Evolutionary conservation across 306 rosid species (phyloP).

Genomic region (Malus sieversii): DNA sequence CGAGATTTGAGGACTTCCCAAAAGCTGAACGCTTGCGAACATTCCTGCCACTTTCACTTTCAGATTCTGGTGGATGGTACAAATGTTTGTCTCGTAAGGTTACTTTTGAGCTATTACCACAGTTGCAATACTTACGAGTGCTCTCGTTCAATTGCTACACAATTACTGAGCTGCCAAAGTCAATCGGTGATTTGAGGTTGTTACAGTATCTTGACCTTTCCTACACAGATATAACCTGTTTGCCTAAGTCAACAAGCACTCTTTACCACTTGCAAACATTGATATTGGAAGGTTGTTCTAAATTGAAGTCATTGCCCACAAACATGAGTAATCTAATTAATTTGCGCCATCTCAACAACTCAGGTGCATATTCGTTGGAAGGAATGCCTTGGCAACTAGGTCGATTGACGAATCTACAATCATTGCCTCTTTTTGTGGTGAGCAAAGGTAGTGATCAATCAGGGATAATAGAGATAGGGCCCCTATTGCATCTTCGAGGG

Average conservation of each 20-base stretch:
- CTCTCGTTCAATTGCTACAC: background rate
- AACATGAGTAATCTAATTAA: background rate
- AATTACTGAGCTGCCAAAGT: background rate
- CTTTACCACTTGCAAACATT: background rate
- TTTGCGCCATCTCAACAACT: background rate
- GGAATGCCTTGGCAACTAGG: background rate
- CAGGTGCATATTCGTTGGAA: accelerated
- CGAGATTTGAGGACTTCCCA: background rate
- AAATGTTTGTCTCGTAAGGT: background rate
- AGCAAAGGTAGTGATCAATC: background rate
- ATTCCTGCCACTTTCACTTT: background rate
- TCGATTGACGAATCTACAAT: background rate
- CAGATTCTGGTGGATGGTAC: accelerated
- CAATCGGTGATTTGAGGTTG: conserved; percentile 8
- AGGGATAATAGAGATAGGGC: background rate
- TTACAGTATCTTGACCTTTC: conserved; percentile 17
- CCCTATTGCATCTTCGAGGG: background rate
- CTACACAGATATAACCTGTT: accelerated
- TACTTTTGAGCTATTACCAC: no score
- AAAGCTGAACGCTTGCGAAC: background rate
- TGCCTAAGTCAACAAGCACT: background rate
- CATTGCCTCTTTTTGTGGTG: background rate
- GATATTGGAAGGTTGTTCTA: background rate
- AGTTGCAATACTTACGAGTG: conserved; percentile 9
- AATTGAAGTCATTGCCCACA: background rate